Evolutionary conservation across 139 green algal species (phyloP).

Genomic region (Eudorina sp.): DNA sequence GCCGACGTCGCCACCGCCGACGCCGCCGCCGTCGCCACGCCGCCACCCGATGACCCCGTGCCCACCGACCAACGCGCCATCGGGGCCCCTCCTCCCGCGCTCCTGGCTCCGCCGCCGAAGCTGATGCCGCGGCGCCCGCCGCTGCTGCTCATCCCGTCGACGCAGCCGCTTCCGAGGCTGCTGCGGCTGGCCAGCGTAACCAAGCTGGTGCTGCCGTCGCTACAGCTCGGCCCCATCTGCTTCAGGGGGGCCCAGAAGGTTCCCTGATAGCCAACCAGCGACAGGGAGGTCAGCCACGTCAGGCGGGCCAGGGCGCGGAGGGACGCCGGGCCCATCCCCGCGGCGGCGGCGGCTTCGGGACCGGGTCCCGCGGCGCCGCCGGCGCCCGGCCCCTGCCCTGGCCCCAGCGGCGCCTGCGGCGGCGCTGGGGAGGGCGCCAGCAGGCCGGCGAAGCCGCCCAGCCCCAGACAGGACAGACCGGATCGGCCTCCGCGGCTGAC

Average conservation of each 20-base stretch:
- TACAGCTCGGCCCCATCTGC: not conserved
- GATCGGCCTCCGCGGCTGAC: not conserved
- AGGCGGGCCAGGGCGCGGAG: constrained; percentile 25
- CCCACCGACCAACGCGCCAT: not conserved
- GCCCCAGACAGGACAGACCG: not conserved
- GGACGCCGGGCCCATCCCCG: not conserved
- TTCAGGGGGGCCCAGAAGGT: not conserved
- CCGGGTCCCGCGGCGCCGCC: not conserved
- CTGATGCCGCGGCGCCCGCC: not conserved
- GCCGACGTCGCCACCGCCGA: not conserved
- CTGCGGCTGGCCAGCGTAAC: not conserved
- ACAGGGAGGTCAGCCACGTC: constrained; percentile 13
- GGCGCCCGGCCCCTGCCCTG: not conserved
- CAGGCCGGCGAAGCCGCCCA: not conserved
- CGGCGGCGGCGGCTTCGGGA: no score
- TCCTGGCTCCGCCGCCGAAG: not conserved
- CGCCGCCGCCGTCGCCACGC: not conserved
- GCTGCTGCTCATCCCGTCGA: no score
- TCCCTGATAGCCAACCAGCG: not conserved
- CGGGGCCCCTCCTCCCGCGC: not conserved
- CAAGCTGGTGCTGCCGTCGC: not conserved
- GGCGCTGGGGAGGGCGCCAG: no score
- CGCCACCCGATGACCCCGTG: not conserved
- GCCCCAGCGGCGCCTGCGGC: not conserved
- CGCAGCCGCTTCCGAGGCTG: not conserved